Percentiles rank a stretch among this genome's conserved stretches.
Evolutionary conservation across 345 rosid genomes (phyloP).

Genomic region (Punica granatum): DNA sequence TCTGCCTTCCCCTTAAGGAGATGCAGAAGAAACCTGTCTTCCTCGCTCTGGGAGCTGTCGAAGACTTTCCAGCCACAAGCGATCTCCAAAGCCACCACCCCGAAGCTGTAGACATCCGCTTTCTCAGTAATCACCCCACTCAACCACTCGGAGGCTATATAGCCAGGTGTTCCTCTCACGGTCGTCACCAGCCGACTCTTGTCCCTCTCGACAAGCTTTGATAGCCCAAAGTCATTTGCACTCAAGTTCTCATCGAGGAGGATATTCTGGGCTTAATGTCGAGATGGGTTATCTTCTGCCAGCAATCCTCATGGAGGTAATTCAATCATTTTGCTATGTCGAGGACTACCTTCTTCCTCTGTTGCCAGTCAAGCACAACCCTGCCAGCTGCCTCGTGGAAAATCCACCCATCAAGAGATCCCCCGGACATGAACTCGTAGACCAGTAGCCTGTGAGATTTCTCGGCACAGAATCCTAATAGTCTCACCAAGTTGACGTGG

Average conservation of each 20-base stretch:
- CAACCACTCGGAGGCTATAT: constrained; percentile 10
- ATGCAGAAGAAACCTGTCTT: not conserved
- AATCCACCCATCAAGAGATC: constrained; percentile 7
- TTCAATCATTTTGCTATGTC: too few relatives aligned
- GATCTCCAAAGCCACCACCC: constrained; percentile 5
- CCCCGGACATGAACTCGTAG: too few relatives aligned
- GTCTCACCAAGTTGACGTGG: constrained; percentile 6
- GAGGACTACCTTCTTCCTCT: not conserved
- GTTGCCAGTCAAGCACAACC: not conserved
- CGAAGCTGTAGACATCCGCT: constrained; percentile 4
- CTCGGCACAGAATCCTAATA: not conserved
- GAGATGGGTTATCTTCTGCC: constrained; percentile 9
- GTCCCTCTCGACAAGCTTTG: constrained; percentile 1
- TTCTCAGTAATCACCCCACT: not conserved
- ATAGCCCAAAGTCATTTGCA: constrained; percentile 12
- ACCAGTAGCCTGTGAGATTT: too few relatives aligned
- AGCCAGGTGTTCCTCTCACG: constrained; percentile 7
- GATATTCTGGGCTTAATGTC: too few relatives aligned
- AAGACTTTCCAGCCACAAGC: not conserved
- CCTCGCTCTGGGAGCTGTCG: not conserved
- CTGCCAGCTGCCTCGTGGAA: not conserved
- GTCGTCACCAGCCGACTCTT: not conserved
- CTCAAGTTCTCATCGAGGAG: too few relatives aligned
- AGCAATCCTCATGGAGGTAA: constrained; percentile 7
- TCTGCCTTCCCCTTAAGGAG: constrained; percentile 3